These are phyloP conservation scores for Pseudogymnoascus sp. DNA, from an alignment of 2,329 filamentous ascomycete species.

Conservation along the genomic window DNA sequence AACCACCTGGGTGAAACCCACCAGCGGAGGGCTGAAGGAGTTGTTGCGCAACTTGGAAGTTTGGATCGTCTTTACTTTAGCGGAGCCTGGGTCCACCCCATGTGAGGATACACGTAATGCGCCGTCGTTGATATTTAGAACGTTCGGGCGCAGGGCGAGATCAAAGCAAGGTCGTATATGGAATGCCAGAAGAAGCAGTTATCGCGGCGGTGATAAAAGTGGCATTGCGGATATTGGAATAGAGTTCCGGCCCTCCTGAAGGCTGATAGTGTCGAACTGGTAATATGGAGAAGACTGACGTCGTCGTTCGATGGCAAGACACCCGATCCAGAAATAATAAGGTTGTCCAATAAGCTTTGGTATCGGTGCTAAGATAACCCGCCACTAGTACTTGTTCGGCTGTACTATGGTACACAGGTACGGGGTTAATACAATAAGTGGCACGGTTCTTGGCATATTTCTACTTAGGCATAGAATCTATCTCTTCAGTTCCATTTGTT, in stretches of 20 bases:
- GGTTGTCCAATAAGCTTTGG: conserved; percentile 6
- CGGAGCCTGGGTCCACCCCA: conserved; percentile 5
- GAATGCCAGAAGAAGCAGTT: background rate
- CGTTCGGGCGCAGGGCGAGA: background rate
- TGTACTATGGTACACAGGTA: too few relatives aligned
- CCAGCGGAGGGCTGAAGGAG: background rate
- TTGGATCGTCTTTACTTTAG: conserved; percentile 7
- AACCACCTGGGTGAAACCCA: background rate
- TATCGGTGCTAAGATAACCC: background rate
- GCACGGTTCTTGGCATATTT: too few relatives aligned
- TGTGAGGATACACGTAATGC: conserved; percentile 3
- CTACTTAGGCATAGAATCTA: too few relatives aligned
- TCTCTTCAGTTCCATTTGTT: too few relatives aligned
- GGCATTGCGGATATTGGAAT: background rate
- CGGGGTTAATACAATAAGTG: too few relatives aligned
- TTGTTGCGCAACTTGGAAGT: conserved; percentile 5
- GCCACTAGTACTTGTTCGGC: background rate
- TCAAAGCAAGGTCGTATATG: background rate
- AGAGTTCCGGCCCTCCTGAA: background rate
- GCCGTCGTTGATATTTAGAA: background rate
- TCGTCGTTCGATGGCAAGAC: conserved; percentile 3
- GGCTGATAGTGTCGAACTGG: background rate
- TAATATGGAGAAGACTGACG: conserved; percentile 4
- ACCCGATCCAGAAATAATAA: conserved; percentile 4
- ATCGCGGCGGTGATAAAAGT: background rate